phyloP scores from a whole-genome alignment of 1,139 yeast genomes.

The Zhuliangozyma parablackwelliae region DNA sequence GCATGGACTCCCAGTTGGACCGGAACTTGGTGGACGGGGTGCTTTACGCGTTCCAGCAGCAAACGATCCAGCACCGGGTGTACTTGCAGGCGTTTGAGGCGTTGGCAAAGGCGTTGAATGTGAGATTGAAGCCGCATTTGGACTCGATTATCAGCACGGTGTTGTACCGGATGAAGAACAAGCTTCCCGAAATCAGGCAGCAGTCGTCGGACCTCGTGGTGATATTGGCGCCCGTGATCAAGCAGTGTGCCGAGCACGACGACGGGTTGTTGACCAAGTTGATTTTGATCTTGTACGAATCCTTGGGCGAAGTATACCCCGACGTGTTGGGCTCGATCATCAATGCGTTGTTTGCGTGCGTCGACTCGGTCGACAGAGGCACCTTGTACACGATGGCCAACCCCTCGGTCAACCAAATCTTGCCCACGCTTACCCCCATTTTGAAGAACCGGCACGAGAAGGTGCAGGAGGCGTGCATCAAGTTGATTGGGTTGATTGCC shows the following conservation, averaged over 20 bases:
- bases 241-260: slow-evolving; percentile 49
- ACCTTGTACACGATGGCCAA: slow-evolving; percentile 57
- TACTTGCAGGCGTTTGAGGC: slow-evolving; percentile 65
- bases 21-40: slow-evolving; percentile 75
- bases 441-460: slow-evolving; percentile 85
- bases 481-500: slow-evolving; percentile 80
- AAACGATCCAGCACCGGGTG: slow-evolving; percentile 48
- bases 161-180: slow-evolving; percentile 70
- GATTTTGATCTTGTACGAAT: slow-evolving; percentile 78
- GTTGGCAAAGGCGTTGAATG: slow-evolving; percentile 63
- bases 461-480: slow-evolving; percentile 84
- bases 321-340: slow-evolving; percentile 87
- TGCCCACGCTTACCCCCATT: slow-evolving; percentile 90
- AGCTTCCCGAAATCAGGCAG: slow-evolving; percentile 69
- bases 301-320: slow-evolving; percentile 92
- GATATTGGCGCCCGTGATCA: slow-evolving; percentile 63
- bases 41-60: slow-evolving; percentile 81
- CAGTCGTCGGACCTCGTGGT: slow-evolving; percentile 81
- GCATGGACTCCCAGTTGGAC: slow-evolving; percentile 45
- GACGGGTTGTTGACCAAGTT: slow-evolving; percentile 60
- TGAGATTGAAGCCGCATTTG: slow-evolving; percentile 67
- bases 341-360: slow-evolving; percentile 55
- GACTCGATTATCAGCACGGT: slow-evolving; percentile 72
- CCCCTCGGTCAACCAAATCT: slow-evolving; percentile 79
- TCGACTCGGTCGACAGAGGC: slow-evolving; percentile 32